A percentile compares a stretch with the other conserved stretches of the same genome.
These are phyloP conservation scores for Stevia rebaudiana DNA, from an alignment of 140 eudicot species.

Conservation along the genomic window DNA sequence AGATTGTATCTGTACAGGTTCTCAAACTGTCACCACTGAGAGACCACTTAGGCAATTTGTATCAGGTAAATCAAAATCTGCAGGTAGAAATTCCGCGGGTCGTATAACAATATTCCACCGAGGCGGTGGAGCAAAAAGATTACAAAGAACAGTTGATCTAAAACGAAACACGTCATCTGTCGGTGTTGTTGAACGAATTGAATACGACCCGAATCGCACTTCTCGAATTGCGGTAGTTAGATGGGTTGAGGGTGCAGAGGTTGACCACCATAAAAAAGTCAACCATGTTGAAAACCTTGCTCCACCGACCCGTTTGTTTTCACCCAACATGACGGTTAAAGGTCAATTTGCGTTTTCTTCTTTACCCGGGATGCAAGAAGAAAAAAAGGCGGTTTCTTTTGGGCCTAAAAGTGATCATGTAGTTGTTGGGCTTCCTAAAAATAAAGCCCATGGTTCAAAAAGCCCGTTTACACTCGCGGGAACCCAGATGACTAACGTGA, in stretches of 20 bases:
- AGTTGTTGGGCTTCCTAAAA: constrained; percentile 30
- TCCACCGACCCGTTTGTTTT: constrained; percentile 18
- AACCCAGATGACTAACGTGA: constrained; percentile 23
- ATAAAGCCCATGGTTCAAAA: constrained; percentile 5
- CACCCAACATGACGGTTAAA: constrained; percentile 18
- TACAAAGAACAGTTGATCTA: constrained; percentile 38
- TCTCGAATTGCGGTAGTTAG: constrained; percentile 53
- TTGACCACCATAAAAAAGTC: constrained; percentile 24
- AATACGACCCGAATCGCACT: constrained; percentile 60
- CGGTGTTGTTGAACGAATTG: constrained; percentile 52
- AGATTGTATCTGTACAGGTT: constrained; percentile 19
- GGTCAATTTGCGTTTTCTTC: constrained; percentile 36
- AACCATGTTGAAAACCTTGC: constrained; percentile 12
- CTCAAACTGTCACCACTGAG: constrained; percentile 11
- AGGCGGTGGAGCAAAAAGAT: constrained; percentile 44
- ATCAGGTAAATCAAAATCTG: constrained; percentile 31
- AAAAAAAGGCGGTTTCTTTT: constrained; percentile 14
- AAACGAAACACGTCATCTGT: constrained; percentile 43
- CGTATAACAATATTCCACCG: constrained; percentile 46
- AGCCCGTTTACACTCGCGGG: constrained; percentile 8
- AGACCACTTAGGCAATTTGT: constrained; percentile 36
- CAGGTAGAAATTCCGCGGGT: constrained; percentile 46
- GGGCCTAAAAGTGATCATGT: constrained; percentile 18
- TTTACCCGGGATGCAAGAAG: constrained; percentile 31
- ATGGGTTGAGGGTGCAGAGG: constrained; percentile 42